phyloP scores from a whole-genome alignment of 129 eudicot species.

The Chrysanthemum seticuspe region DNA sequence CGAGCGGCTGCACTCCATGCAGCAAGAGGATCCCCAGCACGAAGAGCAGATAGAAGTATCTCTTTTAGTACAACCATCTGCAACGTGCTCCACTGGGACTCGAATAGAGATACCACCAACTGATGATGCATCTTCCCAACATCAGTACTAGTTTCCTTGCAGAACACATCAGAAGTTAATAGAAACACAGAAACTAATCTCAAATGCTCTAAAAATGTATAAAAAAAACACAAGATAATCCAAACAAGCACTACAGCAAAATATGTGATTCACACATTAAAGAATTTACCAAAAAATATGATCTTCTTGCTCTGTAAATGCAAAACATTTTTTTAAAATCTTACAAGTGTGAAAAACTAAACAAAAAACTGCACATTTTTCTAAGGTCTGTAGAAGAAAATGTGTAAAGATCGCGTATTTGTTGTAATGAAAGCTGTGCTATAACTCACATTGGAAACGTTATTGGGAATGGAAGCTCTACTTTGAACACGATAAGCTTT shows the following conservation, averaged over 20 bases:
- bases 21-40: conserved; percentile 98
- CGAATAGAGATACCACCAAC: conserved; percentile 75
- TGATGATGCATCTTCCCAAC: conserved; percentile 69
- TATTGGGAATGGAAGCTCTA: conserved; percentile 55
- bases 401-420: neutral
- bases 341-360: too few species aligned
- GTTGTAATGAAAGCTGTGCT: neutral
- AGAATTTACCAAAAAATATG: too few species aligned
- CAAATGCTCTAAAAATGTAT: too few species aligned
- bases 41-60: conserved; percentile 87
- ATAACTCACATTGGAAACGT: conserved; percentile 54
- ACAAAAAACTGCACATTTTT: too few species aligned
- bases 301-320: too few species aligned
- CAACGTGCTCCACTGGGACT: conserved; percentile 97
- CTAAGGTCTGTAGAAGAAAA: too few species aligned
- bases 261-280: too few species aligned
- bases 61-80: conserved; percentile 98
- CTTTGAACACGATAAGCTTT: conserved; percentile 96
- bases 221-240: too few species aligned
- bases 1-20: conserved; percentile 99
- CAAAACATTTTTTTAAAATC: too few species aligned
- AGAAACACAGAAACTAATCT: neutral
- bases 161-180: conserved; percentile 4
- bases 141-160: conserved; percentile 64
- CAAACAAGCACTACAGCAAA: too few species aligned